A percentile compares a stretch with the other conserved stretches of the same genome.
Conservation (phyloP, 1,139 yeast species). For the Keqinozyma sinolaborantium region DNA sequence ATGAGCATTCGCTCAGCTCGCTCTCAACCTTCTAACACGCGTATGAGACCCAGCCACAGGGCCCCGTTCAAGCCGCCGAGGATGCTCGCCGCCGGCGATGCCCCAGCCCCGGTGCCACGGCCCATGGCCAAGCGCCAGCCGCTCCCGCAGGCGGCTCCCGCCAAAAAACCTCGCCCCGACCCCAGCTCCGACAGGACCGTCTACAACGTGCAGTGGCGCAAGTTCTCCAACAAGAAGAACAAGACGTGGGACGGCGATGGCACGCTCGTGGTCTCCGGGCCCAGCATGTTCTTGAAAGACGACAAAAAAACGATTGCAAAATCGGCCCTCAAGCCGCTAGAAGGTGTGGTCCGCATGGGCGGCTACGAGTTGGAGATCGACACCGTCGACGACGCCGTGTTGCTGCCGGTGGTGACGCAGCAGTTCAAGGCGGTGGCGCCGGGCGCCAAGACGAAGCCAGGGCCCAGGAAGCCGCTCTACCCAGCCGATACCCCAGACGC, state of each 20-base stretch:
- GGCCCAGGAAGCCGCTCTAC: slow-evolving; percentile 8
- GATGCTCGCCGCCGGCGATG: slow-evolving; percentile 7
- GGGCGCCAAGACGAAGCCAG: slow-evolving; percentile 2
- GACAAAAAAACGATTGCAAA: slow-evolving; percentile 9
- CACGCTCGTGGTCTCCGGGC: slow-evolving; percentile 21
- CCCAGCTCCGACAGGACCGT: background rate
- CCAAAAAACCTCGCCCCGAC: slow-evolving; percentile 14
- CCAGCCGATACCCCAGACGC: slow-evolving; percentile 11
- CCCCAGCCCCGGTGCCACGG: slow-evolving; percentile 1
- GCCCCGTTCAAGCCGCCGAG: slow-evolving; percentile 40
- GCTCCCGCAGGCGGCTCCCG: slow-evolving; percentile 1
- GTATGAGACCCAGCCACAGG: slow-evolving; percentile 14
- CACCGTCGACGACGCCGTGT: slow-evolving; percentile 4
- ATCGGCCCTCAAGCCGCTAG: slow-evolving; percentile 17
- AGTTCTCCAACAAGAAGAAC: slow-evolving; percentile 69
- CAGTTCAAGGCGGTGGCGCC: slow-evolving; percentile 6
- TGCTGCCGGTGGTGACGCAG: background rate
- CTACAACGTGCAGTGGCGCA: slow-evolving; percentile 61
- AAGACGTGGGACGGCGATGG: slow-evolving; percentile 98
- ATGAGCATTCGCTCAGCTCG: too few relatives aligned
- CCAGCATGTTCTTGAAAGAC: slow-evolving; percentile 8
- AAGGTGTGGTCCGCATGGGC: slow-evolving; percentile 45
- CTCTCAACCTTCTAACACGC: too few relatives aligned
- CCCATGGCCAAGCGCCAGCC: slow-evolving; percentile 1
- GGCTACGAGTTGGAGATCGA: slow-evolving; percentile 55